A percentile compares a stretch with the other conserved stretches of the same genome.
These are phyloP conservation scores for Mycena vitilis DNA, from an alignment of 768 basidiomycete genomes.

Conservation along the genomic window DNA sequence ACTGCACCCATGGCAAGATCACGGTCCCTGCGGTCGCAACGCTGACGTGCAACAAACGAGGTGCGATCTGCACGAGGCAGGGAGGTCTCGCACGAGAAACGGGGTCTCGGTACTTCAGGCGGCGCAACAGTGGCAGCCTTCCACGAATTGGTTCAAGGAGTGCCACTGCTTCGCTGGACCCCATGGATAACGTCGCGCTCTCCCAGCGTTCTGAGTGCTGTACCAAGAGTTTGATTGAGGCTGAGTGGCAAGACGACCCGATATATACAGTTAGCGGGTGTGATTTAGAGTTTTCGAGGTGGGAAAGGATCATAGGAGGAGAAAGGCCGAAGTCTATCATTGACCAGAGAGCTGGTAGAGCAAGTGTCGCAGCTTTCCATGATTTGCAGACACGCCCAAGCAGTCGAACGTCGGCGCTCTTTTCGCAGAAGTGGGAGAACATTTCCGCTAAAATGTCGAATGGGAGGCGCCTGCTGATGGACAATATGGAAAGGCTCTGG, in stretches of 20 bases:
- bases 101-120: not conserved
- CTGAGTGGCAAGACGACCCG: not conserved
- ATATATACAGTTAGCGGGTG: not conserved
- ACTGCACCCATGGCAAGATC: slow-evolving; percentile 1
- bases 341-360: slow-evolving; percentile 1
- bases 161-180: not conserved
- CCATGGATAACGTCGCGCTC: not conserved
- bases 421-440: not conserved
- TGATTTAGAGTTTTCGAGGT: slow-evolving; percentile 1
- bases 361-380: slow-evolving; percentile 1
- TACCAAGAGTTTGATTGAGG: not conserved
- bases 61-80: slow-evolving; percentile 3
- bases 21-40: not conserved
- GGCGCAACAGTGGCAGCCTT: slow-evolving; percentile 11
- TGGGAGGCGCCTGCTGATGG: not conserved
- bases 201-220: slow-evolving; percentile 4
- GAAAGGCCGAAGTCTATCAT: not conserved
- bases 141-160: not conserved
- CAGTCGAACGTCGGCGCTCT: not conserved
- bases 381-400: slow-evolving; percentile 5
- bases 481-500: slow-evolving; percentile 2
- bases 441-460: slow-evolving; percentile 11
- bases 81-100: not conserved
- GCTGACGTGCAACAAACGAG: not conserved
- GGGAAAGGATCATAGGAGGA: not conserved